phyloP scores from a whole-genome alignment of 1,139 yeast genomes.

The Candida tetrigidarum region DNA sequence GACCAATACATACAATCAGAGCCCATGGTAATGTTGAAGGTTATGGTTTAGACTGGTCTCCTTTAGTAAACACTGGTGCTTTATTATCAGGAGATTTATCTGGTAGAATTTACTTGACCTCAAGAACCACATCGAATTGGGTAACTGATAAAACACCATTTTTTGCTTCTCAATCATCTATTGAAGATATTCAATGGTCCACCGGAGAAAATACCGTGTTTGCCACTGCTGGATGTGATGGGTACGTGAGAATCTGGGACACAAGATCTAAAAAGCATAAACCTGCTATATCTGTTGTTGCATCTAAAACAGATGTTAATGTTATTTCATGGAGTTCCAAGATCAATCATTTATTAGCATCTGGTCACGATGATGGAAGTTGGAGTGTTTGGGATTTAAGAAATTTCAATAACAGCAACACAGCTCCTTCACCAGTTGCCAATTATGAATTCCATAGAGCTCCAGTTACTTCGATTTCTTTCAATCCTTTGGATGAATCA shows the following conservation, averaged over 20 bases:
- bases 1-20: constrained; percentile 84
- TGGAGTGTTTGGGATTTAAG: constrained; percentile 99
- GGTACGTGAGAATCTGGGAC: constrained; percentile 94
- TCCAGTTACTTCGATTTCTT: constrained; percentile 90
- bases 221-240: constrained; percentile 93
- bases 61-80: constrained; percentile 77
- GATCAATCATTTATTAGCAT: constrained; percentile 84
- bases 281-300: constrained; percentile 86
- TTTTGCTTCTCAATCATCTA: constrained; percentile 69
- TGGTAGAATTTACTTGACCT: constrained; percentile 81
- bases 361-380: constrained; percentile 96
- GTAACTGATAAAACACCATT: constrained; percentile 85
- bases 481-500: constrained; percentile 95
- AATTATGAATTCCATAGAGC: constrained; percentile 94
- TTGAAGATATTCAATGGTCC: constrained; percentile 98
- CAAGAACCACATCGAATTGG: constrained; percentile 82
- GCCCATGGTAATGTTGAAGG: constrained; percentile 97
- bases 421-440: constrained; percentile 78
- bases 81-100: constrained; percentile 87
- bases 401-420: constrained; percentile 55
- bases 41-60: constrained; percentile 97
- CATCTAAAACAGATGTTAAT: constrained; percentile 86
- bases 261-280: constrained; percentile 90
- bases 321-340: constrained; percentile 96
- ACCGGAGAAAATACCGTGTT: constrained; percentile 90